Evolutionary conservation across 768 basidiomycete genomes (phyloP), one percentile per base, ranked within the genome.

Genomic region (Glaciozyma antarctica): DNA sequence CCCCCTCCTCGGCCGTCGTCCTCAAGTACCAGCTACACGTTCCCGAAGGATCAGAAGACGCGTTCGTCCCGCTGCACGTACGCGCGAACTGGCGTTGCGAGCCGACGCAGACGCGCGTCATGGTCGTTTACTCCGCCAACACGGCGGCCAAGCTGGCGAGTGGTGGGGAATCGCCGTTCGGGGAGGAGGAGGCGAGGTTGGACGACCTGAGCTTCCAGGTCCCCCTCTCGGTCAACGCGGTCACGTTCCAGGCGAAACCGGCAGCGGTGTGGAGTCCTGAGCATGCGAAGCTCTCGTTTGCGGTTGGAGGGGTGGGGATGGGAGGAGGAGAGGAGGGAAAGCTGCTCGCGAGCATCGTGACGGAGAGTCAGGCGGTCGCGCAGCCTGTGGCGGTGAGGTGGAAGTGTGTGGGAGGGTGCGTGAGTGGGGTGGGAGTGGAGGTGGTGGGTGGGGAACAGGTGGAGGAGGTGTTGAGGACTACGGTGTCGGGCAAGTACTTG

Each of bases 21-120:
- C 75, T 80, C 73, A 78, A 78, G 68, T 80, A 80, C 65, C 77
- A 77, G 61, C 75, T 79, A 41, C 65, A 75, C 24, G 74, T 75
- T 13, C 56, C 73, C 45, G 72, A n/a, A 26, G 32, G 45, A 67
- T 7, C 53, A 4, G 9, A 30, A 19, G 30, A 26, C 4, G 30
- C 61, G 5, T 66, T 73, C 38, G 66, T 78, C 1, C 78, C 78
- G 3, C 57, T 80, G 28, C 38, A 74, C 12, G 71, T 78, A 30
- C 73, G 75, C 38, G 76, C 79, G 3, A 73, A 74, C 6, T 80
- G 78, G 77, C 74, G 75, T 62, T 72, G 73, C 60, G 77, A 77
- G 61, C 73, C 77, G 4, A 73, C 67, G 6, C 76, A 76, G 52
- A 77, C 78, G 2, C 65, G 76, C 44, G 74, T 79, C 66, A 75